phyloP scores from a whole-genome alignment of 2,329 filamentous ascomycete species.

The Aspergillus pseudonomiae region DNA sequence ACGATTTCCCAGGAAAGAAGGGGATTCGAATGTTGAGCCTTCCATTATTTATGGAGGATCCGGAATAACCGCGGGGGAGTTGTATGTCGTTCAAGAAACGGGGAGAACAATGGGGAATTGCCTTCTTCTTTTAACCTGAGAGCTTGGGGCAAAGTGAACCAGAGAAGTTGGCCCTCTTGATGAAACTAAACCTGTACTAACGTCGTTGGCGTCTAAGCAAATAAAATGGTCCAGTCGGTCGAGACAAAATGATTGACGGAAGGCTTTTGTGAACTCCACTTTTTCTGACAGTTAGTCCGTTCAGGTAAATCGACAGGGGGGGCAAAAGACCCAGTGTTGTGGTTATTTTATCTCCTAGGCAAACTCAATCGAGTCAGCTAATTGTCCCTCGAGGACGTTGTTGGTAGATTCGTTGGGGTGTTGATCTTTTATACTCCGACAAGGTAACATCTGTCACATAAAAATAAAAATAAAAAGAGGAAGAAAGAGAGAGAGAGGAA shows the following conservation, averaged over 20 bases:
- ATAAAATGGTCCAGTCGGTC: slow-evolving; percentile 16
- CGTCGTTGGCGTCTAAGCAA: slow-evolving; percentile 8
- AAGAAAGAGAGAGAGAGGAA: background rate
- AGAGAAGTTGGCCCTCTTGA: slow-evolving; percentile 7
- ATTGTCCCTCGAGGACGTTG: background rate
- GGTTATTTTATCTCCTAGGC: slow-evolving; percentile 11
- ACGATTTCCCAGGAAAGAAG: slow-evolving; percentile 36
- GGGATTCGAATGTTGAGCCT: slow-evolving; percentile 13
- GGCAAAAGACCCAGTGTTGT: slow-evolving; percentile 10
- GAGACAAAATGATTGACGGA: slow-evolving; percentile 29
- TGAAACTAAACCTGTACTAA: slow-evolving; percentile 10
- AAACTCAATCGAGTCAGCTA: slow-evolving; percentile 14
- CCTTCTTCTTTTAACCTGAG: slow-evolving; percentile 3
- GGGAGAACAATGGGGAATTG: background rate
- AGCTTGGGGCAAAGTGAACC: slow-evolving; percentile 5
- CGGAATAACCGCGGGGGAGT: background rate
- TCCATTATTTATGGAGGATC: slow-evolving; percentile 20
- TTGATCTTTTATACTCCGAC: background rate
- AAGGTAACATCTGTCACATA: background rate
- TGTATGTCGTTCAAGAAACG: slow-evolving; percentile 3
- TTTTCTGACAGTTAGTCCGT: slow-evolving; percentile 20
- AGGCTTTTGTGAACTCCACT: slow-evolving; percentile 24
- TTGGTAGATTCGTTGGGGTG: background rate
- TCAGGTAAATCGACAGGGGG: slow-evolving; percentile 18
- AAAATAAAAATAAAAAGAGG: background rate